phyloP scores from a whole-genome alignment of 306 rosid species.

The Pterocarpus macrocarpus region DNA sequence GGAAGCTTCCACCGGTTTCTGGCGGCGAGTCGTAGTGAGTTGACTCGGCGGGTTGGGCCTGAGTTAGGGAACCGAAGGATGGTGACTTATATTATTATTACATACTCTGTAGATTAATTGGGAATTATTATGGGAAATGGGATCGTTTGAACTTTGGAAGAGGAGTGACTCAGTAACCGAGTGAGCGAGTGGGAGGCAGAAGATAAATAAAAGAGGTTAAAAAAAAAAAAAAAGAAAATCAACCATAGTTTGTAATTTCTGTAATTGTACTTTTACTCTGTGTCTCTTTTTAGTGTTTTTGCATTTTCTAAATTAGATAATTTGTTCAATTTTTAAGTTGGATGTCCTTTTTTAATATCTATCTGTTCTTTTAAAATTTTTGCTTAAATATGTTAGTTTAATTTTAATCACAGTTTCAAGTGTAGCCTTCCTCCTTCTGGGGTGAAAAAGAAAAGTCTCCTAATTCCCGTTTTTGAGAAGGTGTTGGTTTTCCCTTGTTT shows the following conservation, averaged over 20 bases:
- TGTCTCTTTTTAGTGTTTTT: conserved; percentile 17
- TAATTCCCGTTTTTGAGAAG: neutral
- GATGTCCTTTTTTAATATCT: conserved; percentile 1
- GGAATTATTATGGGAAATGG: neutral
- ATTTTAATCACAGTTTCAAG: conserved; percentile 6
- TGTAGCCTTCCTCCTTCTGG: neutral
- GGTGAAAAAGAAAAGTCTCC: neutral
- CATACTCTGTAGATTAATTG: conserved; percentile 40
- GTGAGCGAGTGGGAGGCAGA: conserved; percentile 35
- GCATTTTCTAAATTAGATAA: conserved; percentile 38
- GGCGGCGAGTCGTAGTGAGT: conserved; percentile 50
- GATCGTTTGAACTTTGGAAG: conserved; percentile 30
- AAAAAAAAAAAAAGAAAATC: neutral
- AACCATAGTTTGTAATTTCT: conserved; percentile 42
- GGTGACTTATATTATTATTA: neutral
- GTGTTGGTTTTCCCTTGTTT: conserved; percentile 20
- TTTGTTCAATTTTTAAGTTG: conserved; percentile 47
- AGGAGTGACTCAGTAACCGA: conserved; percentile 44
- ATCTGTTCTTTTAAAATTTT: neutral
- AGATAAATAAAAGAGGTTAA: conserved; percentile 39
- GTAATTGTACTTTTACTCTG: conserved; percentile 48
- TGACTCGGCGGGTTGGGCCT: conserved; percentile 44
- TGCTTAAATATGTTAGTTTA: conserved; percentile 2
- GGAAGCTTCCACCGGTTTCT: conserved; percentile 58
- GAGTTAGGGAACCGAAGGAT: neutral